Percentiles rank a stretch among this genome's conserved stretches.
These are phyloP conservation scores for Ambrosia artemisiifolia DNA, from an alignment of 129 eudicot genomes.

Conservation along the genomic window DNA sequence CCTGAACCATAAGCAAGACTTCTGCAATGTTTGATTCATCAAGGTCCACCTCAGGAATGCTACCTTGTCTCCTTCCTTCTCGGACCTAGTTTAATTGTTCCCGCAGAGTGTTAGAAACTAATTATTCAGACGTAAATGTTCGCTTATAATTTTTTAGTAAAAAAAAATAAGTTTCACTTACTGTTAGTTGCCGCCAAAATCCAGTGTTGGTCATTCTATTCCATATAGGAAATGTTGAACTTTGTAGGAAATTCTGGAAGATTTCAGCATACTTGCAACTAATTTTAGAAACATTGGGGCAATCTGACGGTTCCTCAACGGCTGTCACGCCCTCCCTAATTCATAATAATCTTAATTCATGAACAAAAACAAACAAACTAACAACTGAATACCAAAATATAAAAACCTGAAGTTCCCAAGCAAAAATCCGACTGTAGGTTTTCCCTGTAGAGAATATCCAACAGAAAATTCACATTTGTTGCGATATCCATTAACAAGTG, in stretches of 20 bases:
- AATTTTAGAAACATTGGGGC: slow-evolving; percentile 75
- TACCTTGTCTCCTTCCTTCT: slow-evolving; percentile 63
- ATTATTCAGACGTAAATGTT: not conserved
- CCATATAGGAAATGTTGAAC: slow-evolving; percentile 73
- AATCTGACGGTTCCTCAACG: slow-evolving; percentile 80
- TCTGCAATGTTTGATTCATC: slow-evolving; percentile 51
- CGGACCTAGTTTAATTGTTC: slow-evolving; percentile 52
- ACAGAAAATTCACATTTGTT: slow-evolving; percentile 95
- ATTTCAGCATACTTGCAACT: slow-evolving; percentile 68
- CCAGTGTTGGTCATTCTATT: slow-evolving; percentile 83
- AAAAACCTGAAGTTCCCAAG: slow-evolving; percentile 91
- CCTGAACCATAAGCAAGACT: slow-evolving; percentile 94
- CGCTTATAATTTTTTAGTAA: not conserved
- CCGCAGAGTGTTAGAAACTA: not conserved
- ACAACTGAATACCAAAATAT: not conserved
- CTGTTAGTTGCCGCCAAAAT: slow-evolving; percentile 97
- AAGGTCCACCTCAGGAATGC: slow-evolving; percentile 31
- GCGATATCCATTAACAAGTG: slow-evolving; percentile 81
- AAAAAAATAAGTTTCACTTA: slow-evolving; percentile 30
- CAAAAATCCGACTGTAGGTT: slow-evolving; percentile 77
- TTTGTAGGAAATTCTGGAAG: slow-evolving; percentile 73
- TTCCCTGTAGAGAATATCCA: slow-evolving; percentile 75
- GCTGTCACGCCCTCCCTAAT: slow-evolving; percentile 96
- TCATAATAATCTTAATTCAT: not conserved
- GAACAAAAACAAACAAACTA: not conserved